Evolutionary conservation across 1,284 basidiomycete genomes (phyloP), one percentile per base, ranked within the genome.

Genomic region (Ganoderma boninense): DNA sequence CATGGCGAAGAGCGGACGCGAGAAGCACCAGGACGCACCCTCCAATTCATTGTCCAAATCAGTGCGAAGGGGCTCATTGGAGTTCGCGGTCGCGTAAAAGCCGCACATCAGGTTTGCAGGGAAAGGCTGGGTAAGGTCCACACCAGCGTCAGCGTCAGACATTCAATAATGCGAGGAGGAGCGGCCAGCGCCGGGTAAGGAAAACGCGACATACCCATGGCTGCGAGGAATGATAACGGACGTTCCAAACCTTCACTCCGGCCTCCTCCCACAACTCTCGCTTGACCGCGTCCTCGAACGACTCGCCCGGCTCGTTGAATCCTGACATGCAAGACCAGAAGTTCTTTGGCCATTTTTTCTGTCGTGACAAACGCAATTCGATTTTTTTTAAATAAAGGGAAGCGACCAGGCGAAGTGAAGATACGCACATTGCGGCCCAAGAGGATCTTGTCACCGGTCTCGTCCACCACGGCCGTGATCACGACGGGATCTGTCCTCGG

Each of bases 21-120:
- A 26, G 43, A 54, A 20, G 26, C 23, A 81, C 60, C 40, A 43
- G 40, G 10, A 62, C 88, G 65, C 74, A 93, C 95, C 94, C 79
- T 94, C 92, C n/a, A 99, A 89, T 84, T 99, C 97, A 76, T 98
- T 97, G 79, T 99, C 97, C 18, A 99, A 87, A 81, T 99, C 97
- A 14, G 89, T 85, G 14, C 96, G 89, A 74, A 99, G 92, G 2
- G 88, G 87, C 74, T 94, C 86, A 13, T 87, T 85, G 2, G 92
- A 85, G 79, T 95, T 93, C 4, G 90, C 92, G 60, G 88, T 86
- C 6, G 94, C 94, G 77, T 92, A 97, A 79, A 95, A 97, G 2
- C 96, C 97, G 26, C 96, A 87, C 96, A 98, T 97, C 42, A 97
- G 84, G 80, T 92, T 97, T 40, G 95, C 90, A 16, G 96, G 96